Percentiles rank a stretch among this genome's conserved stretches.
Evolutionary conservation across 2,329 filamentous ascomycete species (phyloP).

Genomic region (Fusarium chlamydosporum): DNA sequence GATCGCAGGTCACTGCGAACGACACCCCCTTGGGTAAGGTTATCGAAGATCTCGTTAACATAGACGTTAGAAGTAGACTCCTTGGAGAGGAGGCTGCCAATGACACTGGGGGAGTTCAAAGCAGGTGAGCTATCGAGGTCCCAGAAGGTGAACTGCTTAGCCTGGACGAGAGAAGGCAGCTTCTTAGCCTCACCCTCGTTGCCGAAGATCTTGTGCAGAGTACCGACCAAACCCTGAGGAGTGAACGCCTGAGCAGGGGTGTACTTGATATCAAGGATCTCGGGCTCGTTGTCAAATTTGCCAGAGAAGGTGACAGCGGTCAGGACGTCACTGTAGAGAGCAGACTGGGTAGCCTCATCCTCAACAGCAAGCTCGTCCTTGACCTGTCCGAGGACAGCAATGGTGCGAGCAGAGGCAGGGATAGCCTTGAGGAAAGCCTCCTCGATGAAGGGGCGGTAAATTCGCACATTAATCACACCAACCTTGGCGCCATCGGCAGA

Average conservation of each 20-base stretch:
- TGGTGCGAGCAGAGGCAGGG: conserved; percentile 78
- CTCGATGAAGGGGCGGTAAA: conserved; percentile 96
- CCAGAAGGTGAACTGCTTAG: conserved; percentile 94
- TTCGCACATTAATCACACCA: conserved; percentile 89
- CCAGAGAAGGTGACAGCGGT: conserved; percentile 85
- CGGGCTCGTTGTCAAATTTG: conserved; percentile 72
- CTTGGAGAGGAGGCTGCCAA: conserved; percentile 75
- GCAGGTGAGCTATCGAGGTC: conserved; percentile 82
- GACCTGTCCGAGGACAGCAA: conserved; percentile 93
- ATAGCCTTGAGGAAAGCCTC: conserved; percentile 90
- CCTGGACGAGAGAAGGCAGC: conserved; percentile 65
- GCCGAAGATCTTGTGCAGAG: conserved; percentile 64
- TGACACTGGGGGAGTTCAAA: conserved; percentile 72
- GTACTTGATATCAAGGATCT: conserved; percentile 90
- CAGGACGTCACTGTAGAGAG: conserved; percentile 91
- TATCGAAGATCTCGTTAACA: conserved; percentile 74
- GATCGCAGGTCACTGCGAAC: conserved; percentile 88
- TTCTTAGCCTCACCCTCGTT: conserved; percentile 67
- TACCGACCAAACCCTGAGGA: conserved; percentile 66
- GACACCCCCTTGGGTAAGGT: conserved; percentile 80
- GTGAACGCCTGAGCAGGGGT: conserved; percentile 74
- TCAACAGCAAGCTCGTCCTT: conserved; percentile 77
- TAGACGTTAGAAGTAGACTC: conserved; percentile 76
- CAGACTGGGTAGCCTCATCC: conserved; percentile 84
- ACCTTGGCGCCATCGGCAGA: conserved; percentile 81